Evolutionary conservation across 73 alveolate genomes (phyloP).

Genomic region (Stentor roeselii): DNA sequence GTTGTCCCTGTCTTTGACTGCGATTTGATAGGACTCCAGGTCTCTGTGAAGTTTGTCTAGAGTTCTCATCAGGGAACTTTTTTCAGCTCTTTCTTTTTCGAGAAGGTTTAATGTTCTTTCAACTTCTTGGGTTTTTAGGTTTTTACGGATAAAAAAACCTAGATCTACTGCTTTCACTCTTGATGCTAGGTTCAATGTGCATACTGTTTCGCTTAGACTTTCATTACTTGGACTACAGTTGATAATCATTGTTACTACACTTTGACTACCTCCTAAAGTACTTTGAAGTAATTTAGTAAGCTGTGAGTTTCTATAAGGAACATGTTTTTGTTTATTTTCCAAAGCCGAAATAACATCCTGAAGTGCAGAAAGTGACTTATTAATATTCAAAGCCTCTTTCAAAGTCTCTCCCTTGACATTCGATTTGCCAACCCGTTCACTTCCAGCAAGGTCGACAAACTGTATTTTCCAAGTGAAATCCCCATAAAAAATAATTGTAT

Average conservation of each 20-base stretch:
- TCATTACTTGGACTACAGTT: no score
- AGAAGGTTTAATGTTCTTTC: neutral
- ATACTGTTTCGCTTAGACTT: no score
- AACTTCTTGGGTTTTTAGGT: no score
- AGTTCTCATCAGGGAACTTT: neutral
- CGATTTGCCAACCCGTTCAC: no score
- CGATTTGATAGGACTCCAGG: neutral
- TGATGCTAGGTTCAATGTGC: no score
- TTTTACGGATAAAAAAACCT: no score
- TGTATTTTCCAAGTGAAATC: no score
- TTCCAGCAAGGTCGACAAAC: slow-evolving; percentile 95
- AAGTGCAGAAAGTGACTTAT: slow-evolving; percentile 49
- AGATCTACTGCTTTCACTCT: no score
- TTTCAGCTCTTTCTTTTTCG: neutral
- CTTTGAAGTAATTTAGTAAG: slow-evolving; percentile 54
- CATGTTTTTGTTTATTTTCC: slow-evolving; percentile 50
- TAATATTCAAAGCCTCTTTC: slow-evolving; percentile 57
- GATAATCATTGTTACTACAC: no score
- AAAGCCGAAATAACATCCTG: slow-evolving; percentile 52
- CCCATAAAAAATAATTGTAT: no score
- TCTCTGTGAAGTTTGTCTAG: neutral
- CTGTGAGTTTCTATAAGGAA: slow-evolving; percentile 64
- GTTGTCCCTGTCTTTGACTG: neutral
- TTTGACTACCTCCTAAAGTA: no score
- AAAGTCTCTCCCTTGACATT: slow-evolving; percentile 51